Evolutionary conservation across 139 green algal genomes (phyloP), one percentile per base, ranked within the genome.

Genomic region (Protoeuglena noctilucae): DNA sequence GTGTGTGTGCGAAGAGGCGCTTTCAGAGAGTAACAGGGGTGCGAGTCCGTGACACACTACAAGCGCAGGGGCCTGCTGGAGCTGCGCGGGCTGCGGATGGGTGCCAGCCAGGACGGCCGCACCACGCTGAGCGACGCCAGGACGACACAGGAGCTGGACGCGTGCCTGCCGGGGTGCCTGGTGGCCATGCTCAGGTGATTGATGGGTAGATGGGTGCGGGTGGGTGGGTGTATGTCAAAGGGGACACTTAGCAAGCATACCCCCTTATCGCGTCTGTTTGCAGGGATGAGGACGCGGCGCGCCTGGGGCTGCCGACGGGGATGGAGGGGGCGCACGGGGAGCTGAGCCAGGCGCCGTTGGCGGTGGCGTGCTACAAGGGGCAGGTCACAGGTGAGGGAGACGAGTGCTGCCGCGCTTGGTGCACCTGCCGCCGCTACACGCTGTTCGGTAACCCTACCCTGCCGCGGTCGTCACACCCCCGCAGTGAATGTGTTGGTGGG

Each of bases 361-460:
- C 80, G 1, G 63, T 95, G 24, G 63, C 70, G 31, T 85, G 72
- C 55, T 95, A n/a, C n/a, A n/a, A n/a, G n/a, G n/a, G n/a, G n/a
- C n/a, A n/a, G n/a, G n/a, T n/a, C n/a, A n/a, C n/a, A n/a, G n/a
- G n/a, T n/a, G n/a, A n/a, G n/a, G n/a, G n/a, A n/a, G n/a, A n/a
- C n/a, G n/a, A n/a, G n/a, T n/a, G n/a, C n/a, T n/a, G n/a, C n/a
- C n/a, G n/a, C n/a, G n/a, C n/a, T n/a, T n/a, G n/a, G n/a, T n/a
- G n/a, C n/a, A n/a, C n/a, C n/a, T n/a, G n/a, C n/a, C n/a, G n/a
- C n/a, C n/a, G n/a, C n/a, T n/a, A n/a, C n/a, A n/a, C n/a, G n/a
- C n/a, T n/a, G n/a, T n/a, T n/a, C n/a, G n/a, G n/a, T n/a, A n/a
- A n/a, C n/a, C n/a, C n/a, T n/a, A n/a, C n/a, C n/a, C n/a, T n/a